A percentile compares a stretch with the other conserved stretches of the same genome.
Conservation (phyloP, 2,329 filamentous ascomycete species). For the Verticillium tricorpus region DNA sequence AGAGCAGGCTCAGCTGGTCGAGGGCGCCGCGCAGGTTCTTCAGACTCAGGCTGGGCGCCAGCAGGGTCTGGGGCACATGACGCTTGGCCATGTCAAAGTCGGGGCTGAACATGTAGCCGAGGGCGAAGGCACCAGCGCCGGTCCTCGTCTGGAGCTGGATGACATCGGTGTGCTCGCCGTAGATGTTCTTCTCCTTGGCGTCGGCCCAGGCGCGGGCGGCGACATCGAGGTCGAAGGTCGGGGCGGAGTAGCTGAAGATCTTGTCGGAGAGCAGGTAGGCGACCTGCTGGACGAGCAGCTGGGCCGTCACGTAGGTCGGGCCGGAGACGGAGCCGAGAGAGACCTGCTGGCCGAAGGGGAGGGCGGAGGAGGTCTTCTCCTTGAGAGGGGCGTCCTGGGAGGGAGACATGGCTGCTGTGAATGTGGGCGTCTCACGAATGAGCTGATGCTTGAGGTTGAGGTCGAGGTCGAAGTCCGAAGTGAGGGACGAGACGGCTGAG, state of each 20-base stretch:
- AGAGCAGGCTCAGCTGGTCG: slow-evolving; percentile 87
- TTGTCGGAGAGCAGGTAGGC: slow-evolving; percentile 94
- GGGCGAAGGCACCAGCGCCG: slow-evolving; percentile 83
- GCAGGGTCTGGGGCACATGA: slow-evolving; percentile 83
- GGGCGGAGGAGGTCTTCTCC: slow-evolving; percentile 42
- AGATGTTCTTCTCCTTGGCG: slow-evolving; percentile 68
- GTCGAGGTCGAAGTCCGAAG: not conserved
- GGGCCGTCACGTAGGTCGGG: slow-evolving; percentile 87
- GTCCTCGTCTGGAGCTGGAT: slow-evolving; percentile 80
- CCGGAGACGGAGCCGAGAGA: slow-evolving; percentile 64
- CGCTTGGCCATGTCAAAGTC: slow-evolving; percentile 92
- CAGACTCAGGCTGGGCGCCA: slow-evolving; percentile 81
- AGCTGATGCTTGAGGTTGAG: not conserved
- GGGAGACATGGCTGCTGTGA: slow-evolving; percentile 21
- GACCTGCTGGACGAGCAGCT: slow-evolving; percentile 92
- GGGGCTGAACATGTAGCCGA: slow-evolving; percentile 96
- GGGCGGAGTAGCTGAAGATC: slow-evolving; percentile 93
- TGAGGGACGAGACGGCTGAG: not conserved
- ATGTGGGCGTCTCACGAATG: slow-evolving; percentile 9
- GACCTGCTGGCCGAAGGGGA: slow-evolving; percentile 54
- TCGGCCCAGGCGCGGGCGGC: slow-evolving; percentile 75
- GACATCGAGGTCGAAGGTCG: slow-evolving; percentile 85
- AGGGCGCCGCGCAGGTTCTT: slow-evolving; percentile 76
- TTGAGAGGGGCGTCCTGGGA: slow-evolving; percentile 23
- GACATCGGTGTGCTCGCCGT: slow-evolving; percentile 75